A percentile compares a stretch with the other conserved stretches of the same genome.
Evolutionary conservation across 306 rosid species (phyloP).

Genomic region (Lablab purpureus): DNA sequence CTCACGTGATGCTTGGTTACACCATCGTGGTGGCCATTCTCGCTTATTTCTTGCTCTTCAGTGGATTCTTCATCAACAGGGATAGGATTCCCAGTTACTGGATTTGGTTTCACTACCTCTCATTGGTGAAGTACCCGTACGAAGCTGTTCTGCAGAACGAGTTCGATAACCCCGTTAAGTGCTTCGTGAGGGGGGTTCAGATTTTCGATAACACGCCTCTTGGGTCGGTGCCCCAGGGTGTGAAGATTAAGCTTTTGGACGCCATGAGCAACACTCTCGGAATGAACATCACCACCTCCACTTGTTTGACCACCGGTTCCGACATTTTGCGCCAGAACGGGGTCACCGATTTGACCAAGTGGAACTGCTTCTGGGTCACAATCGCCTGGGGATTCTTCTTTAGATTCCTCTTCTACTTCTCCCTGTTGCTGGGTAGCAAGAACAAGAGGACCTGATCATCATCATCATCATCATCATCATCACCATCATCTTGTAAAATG

Average conservation of each 20-base stretch:
- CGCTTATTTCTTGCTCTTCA: conserved; percentile 88
- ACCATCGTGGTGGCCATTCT: conserved; percentile 85
- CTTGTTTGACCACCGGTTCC: conserved; percentile 81
- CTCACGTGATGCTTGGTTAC: conserved; percentile 94
- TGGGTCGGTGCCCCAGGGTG: conserved; percentile 46
- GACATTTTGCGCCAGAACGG: conserved; percentile 80
- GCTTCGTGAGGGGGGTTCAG: conserved; percentile 85
- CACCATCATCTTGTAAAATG: too few relatives aligned
- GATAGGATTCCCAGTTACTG: conserved; percentile 83
- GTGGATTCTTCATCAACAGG: conserved; percentile 91
- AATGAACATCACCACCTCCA: conserved; percentile 61
- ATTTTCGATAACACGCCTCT: conserved; percentile 85
- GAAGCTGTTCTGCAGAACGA: conserved; percentile 88
- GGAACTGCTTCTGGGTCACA: conserved; percentile 84
- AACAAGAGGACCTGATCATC: conserved; percentile 73
- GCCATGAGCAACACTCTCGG: conserved; percentile 75
- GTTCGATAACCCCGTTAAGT: conserved; percentile 61
- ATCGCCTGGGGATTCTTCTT: conserved; percentile 97
- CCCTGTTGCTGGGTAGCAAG: conserved; percentile 84
- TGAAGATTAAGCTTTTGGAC: conserved; percentile 70
- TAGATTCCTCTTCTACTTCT: conserved; percentile 82
- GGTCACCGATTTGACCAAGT: conserved; percentile 75
- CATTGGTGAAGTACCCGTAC: conserved; percentile 83
- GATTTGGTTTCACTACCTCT: conserved; percentile 95
- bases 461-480: background rate